phyloP scores from a whole-genome alignment of 208 protist genomes.

The Acanthamoeba comandoni region DNA sequence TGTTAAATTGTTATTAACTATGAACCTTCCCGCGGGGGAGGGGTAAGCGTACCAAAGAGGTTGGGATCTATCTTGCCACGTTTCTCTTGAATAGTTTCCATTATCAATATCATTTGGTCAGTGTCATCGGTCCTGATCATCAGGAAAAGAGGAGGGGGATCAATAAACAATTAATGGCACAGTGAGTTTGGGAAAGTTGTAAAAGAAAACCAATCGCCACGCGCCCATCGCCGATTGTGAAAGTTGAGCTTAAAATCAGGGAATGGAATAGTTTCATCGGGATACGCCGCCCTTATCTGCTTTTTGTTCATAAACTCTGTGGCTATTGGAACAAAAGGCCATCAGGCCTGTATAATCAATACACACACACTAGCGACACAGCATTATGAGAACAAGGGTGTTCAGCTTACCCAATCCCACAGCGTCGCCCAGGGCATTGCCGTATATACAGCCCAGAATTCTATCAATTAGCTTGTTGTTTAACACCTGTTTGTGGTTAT shows the following conservation, averaged over 20 bases:
- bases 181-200: background rate
- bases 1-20: no score
- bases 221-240: slow-evolving; percentile 80
- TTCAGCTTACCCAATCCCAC: slow-evolving; percentile 75
- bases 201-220: slow-evolving; percentile 78
- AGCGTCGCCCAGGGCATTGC: slow-evolving; percentile 83
- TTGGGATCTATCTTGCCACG: slow-evolving; percentile 48
- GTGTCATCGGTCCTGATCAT: slow-evolving; percentile 86
- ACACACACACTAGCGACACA: background rate
- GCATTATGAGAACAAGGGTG: background rate
- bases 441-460: slow-evolving; percentile 83
- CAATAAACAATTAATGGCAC: no score
- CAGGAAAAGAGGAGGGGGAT: no score
- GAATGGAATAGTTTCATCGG: slow-evolving; percentile 74
- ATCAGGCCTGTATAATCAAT: background rate
- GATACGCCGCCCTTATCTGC: slow-evolving; percentile 52
- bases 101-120: slow-evolving; percentile 84
- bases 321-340: background rate
- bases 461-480: slow-evolving; percentile 62
- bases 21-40: no score
- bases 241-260: slow-evolving; percentile 78
- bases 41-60: slow-evolving; percentile 44
- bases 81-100: slow-evolving; percentile 77
- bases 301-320: slow-evolving; percentile 82
- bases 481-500: background rate